Evolutionary conservation across 2,329 filamentous ascomycete genomes (phyloP), one percentile per base, ranked within the genome.

Genomic region (Xenoacremonium recifei): DNA sequence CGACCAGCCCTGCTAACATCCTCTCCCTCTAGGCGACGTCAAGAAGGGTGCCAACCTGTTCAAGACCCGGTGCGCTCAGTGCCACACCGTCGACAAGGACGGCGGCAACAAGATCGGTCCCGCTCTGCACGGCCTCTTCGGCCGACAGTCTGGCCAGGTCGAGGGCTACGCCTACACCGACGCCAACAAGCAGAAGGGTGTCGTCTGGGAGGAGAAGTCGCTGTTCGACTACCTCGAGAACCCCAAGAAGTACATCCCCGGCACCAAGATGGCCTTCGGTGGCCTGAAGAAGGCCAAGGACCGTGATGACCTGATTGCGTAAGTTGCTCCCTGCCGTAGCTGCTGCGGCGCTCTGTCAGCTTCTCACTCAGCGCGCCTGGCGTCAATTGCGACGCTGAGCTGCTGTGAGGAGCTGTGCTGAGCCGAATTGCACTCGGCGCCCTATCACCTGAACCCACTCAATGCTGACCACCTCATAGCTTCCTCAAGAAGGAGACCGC

Each of bases 181-280:
- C 68, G 93, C 92, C 82, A 99, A 99, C 88, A 97, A 97, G 87
- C 76, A 86, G 67, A 95, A 95, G 80, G 91, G 85, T 64, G 83
- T 99, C 61, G 79, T 74, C 62, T 99, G 93, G 93, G 75, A 89
- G 59, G 84, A 96, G 67, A 71, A 83, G 55, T 87, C 88, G 72
- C 82, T 99, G 62, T 97, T 96, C 76, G 81, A 85, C 58, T 99
- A 99, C 85, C 91, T 99, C 65, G 93, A 99, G 84, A 97, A 97
- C 87, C 93, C 93, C 77, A 99, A 99, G 87, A 97, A 97, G 83
- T 99, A 91, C 84, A 96, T 99, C 57, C 93, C 93, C 60, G 93
- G 93, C 61, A 99, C 93, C 78, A 99, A 97, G 89, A 99, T 99
- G 93, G 93, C 93, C 64, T 99, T 97, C 70, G 93, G 93, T 77